Base-by-base conservation (phyloP, 2,329 filamentous ascomycete species). In the Cephalotrichum gorgonifer region DNA sequence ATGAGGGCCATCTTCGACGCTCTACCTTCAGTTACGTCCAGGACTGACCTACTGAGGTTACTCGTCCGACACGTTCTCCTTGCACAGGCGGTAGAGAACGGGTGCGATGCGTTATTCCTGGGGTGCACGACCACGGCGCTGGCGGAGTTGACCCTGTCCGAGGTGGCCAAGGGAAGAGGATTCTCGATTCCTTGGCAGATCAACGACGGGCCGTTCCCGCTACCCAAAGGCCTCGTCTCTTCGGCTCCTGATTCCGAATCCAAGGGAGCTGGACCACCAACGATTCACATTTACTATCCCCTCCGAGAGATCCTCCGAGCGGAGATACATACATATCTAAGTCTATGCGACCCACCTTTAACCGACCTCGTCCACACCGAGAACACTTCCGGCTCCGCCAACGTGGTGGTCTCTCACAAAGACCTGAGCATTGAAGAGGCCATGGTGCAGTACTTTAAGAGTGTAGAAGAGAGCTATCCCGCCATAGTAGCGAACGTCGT, bases 401-500 rank as follows among this genome's bases (percentile, higher is more conserved):
- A 14, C 12, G 12, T 4, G 7, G 64, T 85, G 60, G 65, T 81
- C 3, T 85, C 78, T 28, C 81, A 85, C 56, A 86, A 83, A 60
- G 84, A 88, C 55, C 76, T 88, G 43, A 94, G 88, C 43, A 96
- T 98, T 58, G 89, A 96, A 60, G 85, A 90, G 56, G 77, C 98
- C 48, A 90, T 97, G 83, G 70, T 75, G 51, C 83, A 88, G 50
- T 98, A 96, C 64, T 95, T 98, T 59, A 27, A 47, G 43, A 38
- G 88, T 35, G 64, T 95, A 15, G 90, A 95, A 62, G 79, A 81
- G 55, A 85, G 85, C 51, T 96, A 94, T 60, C 87, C 90, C 3
- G 88, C 86, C 49, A 88, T 97, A 50, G 90, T 98, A 55, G 85
- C 90, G 28, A 98, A 98, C 62, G 93, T 98, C 9, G 91, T 96